Evolutionary conservation across 805 yeast genomes (phyloP), one percentile per base, ranked within the genome.

Genomic region (Lipomyces anomalus): DNA sequence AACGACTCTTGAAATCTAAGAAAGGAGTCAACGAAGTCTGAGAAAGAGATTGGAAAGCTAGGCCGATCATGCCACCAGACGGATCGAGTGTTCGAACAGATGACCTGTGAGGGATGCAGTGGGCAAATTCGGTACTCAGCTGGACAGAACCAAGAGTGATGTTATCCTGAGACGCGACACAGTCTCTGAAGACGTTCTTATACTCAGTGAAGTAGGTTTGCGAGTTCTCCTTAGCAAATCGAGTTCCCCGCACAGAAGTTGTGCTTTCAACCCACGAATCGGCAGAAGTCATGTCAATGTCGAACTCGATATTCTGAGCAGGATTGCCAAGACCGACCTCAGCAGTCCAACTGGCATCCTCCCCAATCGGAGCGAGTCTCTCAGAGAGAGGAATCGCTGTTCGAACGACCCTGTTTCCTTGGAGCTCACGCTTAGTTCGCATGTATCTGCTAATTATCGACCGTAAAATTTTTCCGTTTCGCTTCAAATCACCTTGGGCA

Each of bases 251-350:
- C 21, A 50, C 35, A 23, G 52, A 47, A 4, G 54, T 50, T 3
- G 54, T 50, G 4, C 47, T 33, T 39, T 50, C 54, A 33, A 50
- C 48, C 54, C 54, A 50, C 18, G 45, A 47, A 35, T 50, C 54
- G 17, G 54, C 28, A 17, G 54, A 50, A 26, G 54, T 47, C 54
- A 50, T 50, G 38, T 50, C 54, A 39, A 50, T 22, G 39, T 50
- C 54, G 35, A 50, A 47, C 21, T 38, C 20, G 32, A 50, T 35
- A 22, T 24, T 28, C 48, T 50, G 54, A 7, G 44, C 41, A 18
- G 54, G 54, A 9, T 26, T 23, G 22, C 54, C 54, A 17, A 50
- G 48, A 18, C 33, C 20, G 18, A 47, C 38, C 22, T 40, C 40
- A 17, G 52, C 43, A 22, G 40, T 43, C 38, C 44, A 50, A 41